Percentiles rank a stretch among this genome's conserved stretches.
Evolutionary conservation across 2,329 filamentous ascomycete species (phyloP).

Genomic region (Penicillium paneum): DNA sequence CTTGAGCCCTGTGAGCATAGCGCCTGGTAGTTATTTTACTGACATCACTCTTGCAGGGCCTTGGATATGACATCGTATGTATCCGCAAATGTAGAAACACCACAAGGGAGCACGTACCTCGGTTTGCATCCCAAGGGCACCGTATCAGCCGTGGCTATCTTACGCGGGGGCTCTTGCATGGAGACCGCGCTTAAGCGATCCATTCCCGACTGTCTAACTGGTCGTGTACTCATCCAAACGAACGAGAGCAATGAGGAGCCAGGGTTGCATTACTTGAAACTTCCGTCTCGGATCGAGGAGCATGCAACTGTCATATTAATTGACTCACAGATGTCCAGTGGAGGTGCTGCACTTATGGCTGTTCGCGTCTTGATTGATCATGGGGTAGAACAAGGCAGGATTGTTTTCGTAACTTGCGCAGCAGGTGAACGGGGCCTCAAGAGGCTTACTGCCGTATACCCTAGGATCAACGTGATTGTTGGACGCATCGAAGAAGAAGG

Average conservation of each 20-base stretch:
- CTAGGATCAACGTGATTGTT: constrained; percentile 80
- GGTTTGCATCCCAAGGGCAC: constrained; percentile 70
- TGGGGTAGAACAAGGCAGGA: constrained; percentile 76
- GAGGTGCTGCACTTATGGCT: constrained; percentile 84
- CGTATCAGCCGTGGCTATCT: constrained; percentile 79
- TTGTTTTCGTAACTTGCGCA: constrained; percentile 90
- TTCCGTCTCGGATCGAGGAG: constrained; percentile 68
- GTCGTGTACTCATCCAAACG: constrained; percentile 86
- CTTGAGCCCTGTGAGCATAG: too few species aligned
- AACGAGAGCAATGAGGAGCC: constrained; percentile 82
- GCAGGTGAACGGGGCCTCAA: constrained; percentile 82
- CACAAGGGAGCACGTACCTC: constrained; percentile 65
- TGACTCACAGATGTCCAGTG: constrained; percentile 92
- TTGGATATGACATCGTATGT: constrained; percentile 73
- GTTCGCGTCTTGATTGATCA: constrained; percentile 95
- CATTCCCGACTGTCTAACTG: constrained; percentile 87
- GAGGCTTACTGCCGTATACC: constrained; percentile 82
- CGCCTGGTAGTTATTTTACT: not conserved
- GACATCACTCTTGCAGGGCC: constrained; percentile 50
- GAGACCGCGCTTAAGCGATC: constrained; percentile 85
- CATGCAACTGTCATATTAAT: constrained; percentile 82
- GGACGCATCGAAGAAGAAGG: constrained; percentile 76
- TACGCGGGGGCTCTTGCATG: constrained; percentile 83
- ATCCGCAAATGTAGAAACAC: constrained; percentile 64
- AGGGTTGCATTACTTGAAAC: constrained; percentile 82